These are phyloP conservation scores for Phyllosticta citrichinensis DNA, from an alignment of 2,329 filamentous ascomycete genomes.

Conservation along the genomic window DNA sequence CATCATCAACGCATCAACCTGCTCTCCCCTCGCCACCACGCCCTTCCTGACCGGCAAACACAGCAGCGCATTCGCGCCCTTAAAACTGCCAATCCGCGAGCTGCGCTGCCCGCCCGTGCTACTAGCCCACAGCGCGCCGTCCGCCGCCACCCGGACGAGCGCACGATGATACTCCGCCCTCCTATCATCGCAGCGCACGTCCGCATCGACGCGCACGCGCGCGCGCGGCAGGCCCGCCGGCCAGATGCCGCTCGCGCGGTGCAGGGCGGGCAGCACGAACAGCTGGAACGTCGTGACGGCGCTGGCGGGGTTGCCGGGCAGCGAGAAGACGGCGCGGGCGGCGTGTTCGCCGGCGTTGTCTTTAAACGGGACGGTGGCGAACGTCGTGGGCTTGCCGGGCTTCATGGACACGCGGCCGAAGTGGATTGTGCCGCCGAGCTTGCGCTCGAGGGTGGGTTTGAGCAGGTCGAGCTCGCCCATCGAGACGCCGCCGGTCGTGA, in stretches of 20 bases:
- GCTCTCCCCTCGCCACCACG: slow-evolving; percentile 56
- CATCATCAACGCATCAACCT: slow-evolving; percentile 74
- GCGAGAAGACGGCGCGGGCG: slow-evolving; percentile 68
- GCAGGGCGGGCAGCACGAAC: slow-evolving; percentile 81
- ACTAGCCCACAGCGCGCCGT: slow-evolving; percentile 60
- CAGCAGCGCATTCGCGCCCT: slow-evolving; percentile 77
- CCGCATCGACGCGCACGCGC: slow-evolving; percentile 59
- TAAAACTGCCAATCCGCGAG: slow-evolving; percentile 78
- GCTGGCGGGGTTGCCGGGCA: slow-evolving; percentile 89
- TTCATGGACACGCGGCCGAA: slow-evolving; percentile 98
- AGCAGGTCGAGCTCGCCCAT: slow-evolving; percentile 97
- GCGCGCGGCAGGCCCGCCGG: slow-evolving; percentile 62
- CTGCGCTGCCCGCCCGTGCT: slow-evolving; percentile 89
- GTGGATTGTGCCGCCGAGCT: slow-evolving; percentile 83
- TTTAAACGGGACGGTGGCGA: slow-evolving; percentile 72
- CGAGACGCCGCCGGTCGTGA: slow-evolving; percentile 89
- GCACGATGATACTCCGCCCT: slow-evolving; percentile 88
- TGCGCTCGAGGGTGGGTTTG: slow-evolving; percentile 88
- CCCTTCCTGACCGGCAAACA: slow-evolving; percentile 59
- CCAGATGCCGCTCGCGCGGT: slow-evolving; percentile 60
- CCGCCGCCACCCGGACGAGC: slow-evolving; percentile 50
- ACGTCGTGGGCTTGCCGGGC: slow-evolving; percentile 94
- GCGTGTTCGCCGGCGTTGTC: slow-evolving; percentile 42
- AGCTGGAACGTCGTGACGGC: slow-evolving; percentile 89
- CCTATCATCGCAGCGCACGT: slow-evolving; percentile 62